Conservation (phyloP, 2,329 filamentous ascomycete species). For the Paradendryphiella salina region DNA sequence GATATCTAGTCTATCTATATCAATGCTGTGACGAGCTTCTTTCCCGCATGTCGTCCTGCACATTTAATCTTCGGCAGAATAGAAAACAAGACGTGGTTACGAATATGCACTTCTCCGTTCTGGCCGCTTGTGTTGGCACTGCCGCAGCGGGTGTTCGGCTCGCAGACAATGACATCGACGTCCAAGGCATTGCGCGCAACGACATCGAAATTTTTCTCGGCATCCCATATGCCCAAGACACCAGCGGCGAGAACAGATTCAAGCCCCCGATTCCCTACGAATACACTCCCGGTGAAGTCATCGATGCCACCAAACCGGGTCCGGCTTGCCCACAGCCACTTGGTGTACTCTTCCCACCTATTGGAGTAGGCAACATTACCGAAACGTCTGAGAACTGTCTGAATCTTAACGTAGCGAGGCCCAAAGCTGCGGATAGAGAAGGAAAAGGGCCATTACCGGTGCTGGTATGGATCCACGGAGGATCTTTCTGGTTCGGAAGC, state of each 20-base stretch:
- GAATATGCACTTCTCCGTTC: slow-evolving; percentile 10
- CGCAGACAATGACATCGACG: slow-evolving; percentile 42
- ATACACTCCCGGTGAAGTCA: slow-evolving; percentile 37
- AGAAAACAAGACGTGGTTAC: neutral
- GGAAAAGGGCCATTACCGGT: slow-evolving; percentile 54
- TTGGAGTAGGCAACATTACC: slow-evolving; percentile 45
- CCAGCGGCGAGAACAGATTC: slow-evolving; percentile 52
- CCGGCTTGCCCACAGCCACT: slow-evolving; percentile 53
- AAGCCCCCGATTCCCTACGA: slow-evolving; percentile 49
- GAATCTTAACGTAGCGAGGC: slow-evolving; percentile 63
- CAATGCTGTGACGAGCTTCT: neutral
- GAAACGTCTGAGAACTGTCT: slow-evolving; percentile 59
- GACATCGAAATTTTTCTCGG: slow-evolving; percentile 54
- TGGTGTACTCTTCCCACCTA: slow-evolving; percentile 31
- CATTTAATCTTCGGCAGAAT: neutral
- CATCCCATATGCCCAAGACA: slow-evolving; percentile 55
- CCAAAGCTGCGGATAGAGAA: slow-evolving; percentile 44
- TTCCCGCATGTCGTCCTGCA: neutral
- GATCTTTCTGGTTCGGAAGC: slow-evolving; percentile 46
- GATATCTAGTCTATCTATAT: slow-evolving; percentile 3
- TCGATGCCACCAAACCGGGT: slow-evolving; percentile 50
- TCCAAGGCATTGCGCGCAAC: slow-evolving; percentile 51
- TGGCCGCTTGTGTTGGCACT: slow-evolving; percentile 14
- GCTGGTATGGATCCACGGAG: slow-evolving; percentile 62
- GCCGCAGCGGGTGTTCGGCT: slow-evolving; percentile 11